Percentiles rank a stretch among this genome's conserved stretches.
Evolutionary conservation across 108 stramenopile genomes (phyloP).

Genomic region (Skeletonema marinoi): DNA sequence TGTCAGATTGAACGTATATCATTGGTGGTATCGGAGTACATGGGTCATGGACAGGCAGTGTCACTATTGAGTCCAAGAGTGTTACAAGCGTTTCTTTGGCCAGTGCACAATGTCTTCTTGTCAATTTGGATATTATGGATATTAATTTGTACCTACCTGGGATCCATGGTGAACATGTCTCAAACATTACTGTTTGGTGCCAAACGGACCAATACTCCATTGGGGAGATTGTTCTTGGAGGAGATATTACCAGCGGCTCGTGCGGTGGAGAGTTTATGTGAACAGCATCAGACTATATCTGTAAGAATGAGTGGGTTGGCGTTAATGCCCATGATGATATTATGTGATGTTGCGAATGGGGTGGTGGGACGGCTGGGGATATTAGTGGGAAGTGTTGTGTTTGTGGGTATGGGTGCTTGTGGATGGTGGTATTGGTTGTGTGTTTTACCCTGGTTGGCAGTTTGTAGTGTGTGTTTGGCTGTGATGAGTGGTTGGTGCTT

Average conservation of each 20-base stretch:
- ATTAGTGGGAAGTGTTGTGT: constrained; percentile 30
- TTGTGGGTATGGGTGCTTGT: constrained; percentile 27
- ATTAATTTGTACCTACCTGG: constrained; percentile 56
- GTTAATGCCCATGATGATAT: constrained; percentile 56
- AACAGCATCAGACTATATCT: constrained; percentile 73
- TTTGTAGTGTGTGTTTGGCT: constrained; percentile 48
- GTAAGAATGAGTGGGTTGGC: constrained; percentile 73
- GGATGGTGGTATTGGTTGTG: constrained; percentile 59
- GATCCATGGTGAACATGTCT: constrained; percentile 35
- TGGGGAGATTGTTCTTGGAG: constrained; percentile 58
- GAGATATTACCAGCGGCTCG: constrained; percentile 53
- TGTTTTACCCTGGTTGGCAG: constrained; percentile 63
- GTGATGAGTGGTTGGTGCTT: constrained; percentile 70
- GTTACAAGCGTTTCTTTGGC: constrained; percentile 78
- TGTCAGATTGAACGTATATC: constrained; percentile 59
- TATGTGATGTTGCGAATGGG: constrained; percentile 35
- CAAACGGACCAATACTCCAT: constrained; percentile 64
- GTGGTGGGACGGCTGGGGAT: constrained; percentile 45
- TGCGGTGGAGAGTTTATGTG: constrained; percentile 55
- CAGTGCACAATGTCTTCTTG: constrained; percentile 79
- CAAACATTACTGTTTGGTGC: constrained; percentile 76
- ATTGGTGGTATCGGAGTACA: constrained; percentile 32
- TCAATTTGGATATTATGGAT: constrained; percentile 78
- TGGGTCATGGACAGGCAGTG: constrained; percentile 31
- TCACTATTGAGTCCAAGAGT: constrained; percentile 44